phyloP scores from a whole-genome alignment of 2,329 filamentous ascomycete species.

The Cordyceps tenuipes region DNA sequence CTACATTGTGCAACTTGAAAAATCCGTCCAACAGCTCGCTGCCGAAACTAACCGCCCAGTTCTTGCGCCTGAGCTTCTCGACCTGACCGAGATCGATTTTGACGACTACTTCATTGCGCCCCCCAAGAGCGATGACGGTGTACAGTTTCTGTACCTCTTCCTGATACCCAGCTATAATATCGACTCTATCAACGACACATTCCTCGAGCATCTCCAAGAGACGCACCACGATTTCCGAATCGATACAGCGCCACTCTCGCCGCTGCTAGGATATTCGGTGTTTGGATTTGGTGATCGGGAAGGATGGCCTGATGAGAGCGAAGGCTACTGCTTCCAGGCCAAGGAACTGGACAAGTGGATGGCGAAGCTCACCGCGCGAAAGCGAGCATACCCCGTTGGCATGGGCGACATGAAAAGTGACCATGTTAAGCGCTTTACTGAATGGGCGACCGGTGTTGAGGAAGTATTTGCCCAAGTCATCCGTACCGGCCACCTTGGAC shows the following conservation, averaged over 20 bases:
- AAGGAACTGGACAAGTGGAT: constrained; percentile 91
- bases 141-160: constrained; percentile 72
- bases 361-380: constrained; percentile 83
- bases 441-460: constrained; percentile 70
- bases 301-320: constrained; percentile 83
- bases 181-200: constrained; percentile 80
- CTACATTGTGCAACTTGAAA: constrained; percentile 49
- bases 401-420: constrained; percentile 81
- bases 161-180: constrained; percentile 91
- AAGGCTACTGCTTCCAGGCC: constrained; percentile 90
- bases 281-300: constrained; percentile 91
- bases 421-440: constrained; percentile 54
- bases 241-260: constrained; percentile 73
- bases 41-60: constrained; percentile 31
- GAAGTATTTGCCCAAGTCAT: constrained; percentile 61
- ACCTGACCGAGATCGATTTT: constrained; percentile 80
- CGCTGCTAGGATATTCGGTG: constrained; percentile 77
- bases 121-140: constrained; percentile 50
- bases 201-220: constrained; percentile 79
- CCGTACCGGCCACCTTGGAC: constrained; percentile 49
- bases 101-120: constrained; percentile 84
- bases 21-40: constrained; percentile 42
- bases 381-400: constrained; percentile 80
- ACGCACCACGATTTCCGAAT: constrained; percentile 97
- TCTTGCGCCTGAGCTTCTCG: constrained; percentile 56